Base-by-base conservation (phyloP, 2,329 filamentous ascomycete genomes). In the Xylariaceae sp. region DNA sequence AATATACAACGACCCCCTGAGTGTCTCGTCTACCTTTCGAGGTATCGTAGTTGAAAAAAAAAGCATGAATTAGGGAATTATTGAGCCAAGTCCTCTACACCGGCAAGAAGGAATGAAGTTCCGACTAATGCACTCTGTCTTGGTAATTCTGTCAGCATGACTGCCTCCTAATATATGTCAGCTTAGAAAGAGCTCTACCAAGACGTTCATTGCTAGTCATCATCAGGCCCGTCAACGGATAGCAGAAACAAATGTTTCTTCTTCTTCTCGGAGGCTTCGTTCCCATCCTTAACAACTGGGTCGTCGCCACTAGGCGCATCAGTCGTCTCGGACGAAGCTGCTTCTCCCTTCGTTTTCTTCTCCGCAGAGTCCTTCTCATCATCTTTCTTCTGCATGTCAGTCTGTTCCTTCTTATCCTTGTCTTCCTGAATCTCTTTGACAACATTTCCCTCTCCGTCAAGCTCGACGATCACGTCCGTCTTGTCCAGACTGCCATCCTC, bases 401-500 rank as follows among this genome's bases (percentile, higher is more conserved):
- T 64, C 37, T 71, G 64, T 54, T 73, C 68, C 3, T 74, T 73
- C 5, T 61, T 50, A 4, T 77, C 67, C 56, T 75, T 68, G 2
- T 76, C 67, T 56, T 75, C 70, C 15, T 74, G 72, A 23, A 77
- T 63, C 59, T 73, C 71, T 66, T 77, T 75, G 34, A 81, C 67
- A 0, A 77, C 72, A 35, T 77, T 77, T 0, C 81, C 81, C 4
- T 81, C 64, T 0, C 70, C 75, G 51, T 82, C 82, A 1, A 84
- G 71, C 57, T 84, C 80, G 1, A 85, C 81, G 0, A 85, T 74
- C 1, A 82, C 77, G 51, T 85, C 82, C 47, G 75, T 68, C 0
- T 75, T 79, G 64, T 85, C 83, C 2, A 85, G 71, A 57, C 75
- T 82, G 2, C 82, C 82, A 64, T 87, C 84, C 71, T 97, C 93